Base-by-base conservation (phyloP, 148 eudicot genomes). In the Chenopodium berlandieri region DNA sequence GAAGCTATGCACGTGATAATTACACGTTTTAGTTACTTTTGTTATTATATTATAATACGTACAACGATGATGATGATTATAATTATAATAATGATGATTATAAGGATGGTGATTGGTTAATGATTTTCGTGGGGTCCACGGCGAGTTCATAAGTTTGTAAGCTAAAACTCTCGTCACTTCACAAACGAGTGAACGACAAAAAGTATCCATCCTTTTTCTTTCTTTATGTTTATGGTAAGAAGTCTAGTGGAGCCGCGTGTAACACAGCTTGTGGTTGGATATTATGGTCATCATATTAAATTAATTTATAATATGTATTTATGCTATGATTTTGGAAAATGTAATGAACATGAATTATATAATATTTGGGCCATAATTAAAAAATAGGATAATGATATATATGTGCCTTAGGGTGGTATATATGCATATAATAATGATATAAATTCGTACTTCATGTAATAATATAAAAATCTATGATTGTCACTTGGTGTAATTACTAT, bases 41-140 rank as follows among this genome's bases (percentile, higher is more conserved):
- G 4, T 54, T 56, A 13, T 13, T 2, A 17, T 14, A 50, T 50
- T 50, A 11, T 50, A 56, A 56, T 56, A 56, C 22, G 62, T 16
- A 56, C 19, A 19, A 56, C 17, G 16, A 14, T 56, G 20, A 56
- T 56, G 62, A 56, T 56, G 62, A 56, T 50, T 56, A 56, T 54
- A 16, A 54, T 16, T 13, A 54, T 54, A 17, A 56, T 56, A 19
- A 4, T 56, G 62, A 56, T 11, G 62, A 17, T 16, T 14, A 2
- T 11, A 4, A 4, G 19, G 62, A 56, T 56, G 19, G 62, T 56
- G 62, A 56, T 56, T 56, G 62, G 62, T 56, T 54, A 47, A 54
- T 75, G 46, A 75, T 37, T 75, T 75, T 32, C 40, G 66, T 76
- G 78, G 50, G 78, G 25, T 76, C 78, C 78, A 60, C 67, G 50